phyloP scores from a whole-genome alignment of 805 yeast genomes.

The Candida krabiensis region DNA sequence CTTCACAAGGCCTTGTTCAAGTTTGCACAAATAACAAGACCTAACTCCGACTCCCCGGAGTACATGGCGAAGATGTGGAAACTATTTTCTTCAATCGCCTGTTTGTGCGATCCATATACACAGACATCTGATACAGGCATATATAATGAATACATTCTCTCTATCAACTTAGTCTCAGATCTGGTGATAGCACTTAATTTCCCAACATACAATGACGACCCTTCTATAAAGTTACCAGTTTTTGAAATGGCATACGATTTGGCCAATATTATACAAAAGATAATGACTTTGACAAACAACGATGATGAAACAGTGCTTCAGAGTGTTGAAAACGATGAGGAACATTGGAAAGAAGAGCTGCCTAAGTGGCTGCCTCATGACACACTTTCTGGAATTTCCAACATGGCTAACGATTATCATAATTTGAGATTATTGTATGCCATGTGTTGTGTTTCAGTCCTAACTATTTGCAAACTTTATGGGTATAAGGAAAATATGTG shows the following conservation, averaged over 20 bases:
- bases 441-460: slow-evolving; percentile 42
- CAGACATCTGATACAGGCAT: slow-evolving; percentile 65
- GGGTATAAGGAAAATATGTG: slow-evolving; percentile 38
- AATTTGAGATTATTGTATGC: slow-evolving; percentile 47
- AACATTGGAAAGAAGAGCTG: slow-evolving; percentile 33
- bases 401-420: slow-evolving; percentile 31
- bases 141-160: slow-evolving; percentile 45
- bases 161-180: slow-evolving; percentile 56
- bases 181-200: slow-evolving; percentile 45
- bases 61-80: slow-evolving; percentile 16
- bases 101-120: slow-evolving; percentile 61
- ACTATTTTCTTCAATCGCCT: slow-evolving; percentile 32
- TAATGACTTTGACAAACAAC: slow-evolving; percentile 38
- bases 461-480: slow-evolving; percentile 45
- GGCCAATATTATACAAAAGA: slow-evolving; percentile 37
- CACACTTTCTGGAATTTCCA: slow-evolving; percentile 21
- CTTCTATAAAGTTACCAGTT: slow-evolving; percentile 33
- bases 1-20: slow-evolving; percentile 33
- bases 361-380: slow-evolving; percentile 39
- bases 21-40: slow-evolving; percentile 24
- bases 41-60: slow-evolving; percentile 4
- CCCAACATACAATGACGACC: slow-evolving; percentile 20
- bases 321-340: slow-evolving; percentile 40
- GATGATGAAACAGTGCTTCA: slow-evolving; percentile 43
- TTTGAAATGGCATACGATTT: slow-evolving; percentile 34